phyloP scores from a whole-genome alignment of 176 grass and related monocot genomes.

The Juncus effusus region DNA sequence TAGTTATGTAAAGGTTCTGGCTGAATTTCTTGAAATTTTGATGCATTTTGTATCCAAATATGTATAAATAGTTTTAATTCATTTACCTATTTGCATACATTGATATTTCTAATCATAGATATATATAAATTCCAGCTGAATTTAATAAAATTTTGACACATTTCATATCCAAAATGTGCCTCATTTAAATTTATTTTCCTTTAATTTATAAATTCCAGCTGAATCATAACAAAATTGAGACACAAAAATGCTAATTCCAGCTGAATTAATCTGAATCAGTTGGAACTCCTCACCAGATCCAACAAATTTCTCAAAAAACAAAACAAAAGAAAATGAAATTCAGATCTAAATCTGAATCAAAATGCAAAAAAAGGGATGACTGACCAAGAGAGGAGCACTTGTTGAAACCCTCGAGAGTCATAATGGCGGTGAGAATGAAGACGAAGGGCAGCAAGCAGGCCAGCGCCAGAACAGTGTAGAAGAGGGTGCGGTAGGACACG shows the following conservation, averaged over 20 bases:
- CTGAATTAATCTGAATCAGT: not conserved
- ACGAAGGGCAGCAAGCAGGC: constrained; percentile 87
- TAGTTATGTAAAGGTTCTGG: too few species aligned
- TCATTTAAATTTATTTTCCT: too few species aligned
- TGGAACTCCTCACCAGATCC: constrained; percentile 5
- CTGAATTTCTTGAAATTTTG: too few species aligned
- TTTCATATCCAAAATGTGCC: too few species aligned
- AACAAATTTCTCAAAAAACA: not conserved
- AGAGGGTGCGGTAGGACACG: constrained; percentile 92
- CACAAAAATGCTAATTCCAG: not conserved
- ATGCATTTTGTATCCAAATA: too few species aligned
- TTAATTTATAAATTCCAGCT: not conserved
- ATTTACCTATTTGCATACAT: too few species aligned
- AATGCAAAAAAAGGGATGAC: too few species aligned
- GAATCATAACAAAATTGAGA: too few species aligned
- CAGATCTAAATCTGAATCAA: constrained; percentile 20
- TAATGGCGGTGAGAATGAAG: constrained; percentile 84
- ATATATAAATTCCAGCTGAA: not conserved
- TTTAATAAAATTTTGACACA: too few species aligned
- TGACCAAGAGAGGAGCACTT: constrained; percentile 94
- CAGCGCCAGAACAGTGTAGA: constrained; percentile 89
- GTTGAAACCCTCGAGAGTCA: constrained; percentile 91
- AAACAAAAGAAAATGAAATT: not conserved
- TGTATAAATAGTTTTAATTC: too few species aligned
- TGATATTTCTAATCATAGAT: too few species aligned